Evolutionary conservation across 805 yeast species (phyloP).

Genomic region (Candida suzukii): DNA sequence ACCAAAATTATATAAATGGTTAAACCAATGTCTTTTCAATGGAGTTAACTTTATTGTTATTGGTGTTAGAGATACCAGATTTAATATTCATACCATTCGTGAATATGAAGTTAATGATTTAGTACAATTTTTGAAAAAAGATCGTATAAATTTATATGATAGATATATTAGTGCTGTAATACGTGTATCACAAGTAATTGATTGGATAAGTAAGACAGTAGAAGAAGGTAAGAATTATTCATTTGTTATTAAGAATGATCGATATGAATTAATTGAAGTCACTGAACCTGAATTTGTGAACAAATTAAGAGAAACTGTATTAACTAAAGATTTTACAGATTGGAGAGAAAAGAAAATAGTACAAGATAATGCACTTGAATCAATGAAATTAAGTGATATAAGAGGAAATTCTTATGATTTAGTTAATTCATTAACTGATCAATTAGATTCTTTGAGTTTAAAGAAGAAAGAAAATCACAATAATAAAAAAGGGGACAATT

Average conservation of each 20-base stretch:
- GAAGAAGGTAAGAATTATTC: neutral
- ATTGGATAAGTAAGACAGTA: neutral
- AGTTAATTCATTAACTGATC: too few species aligned
- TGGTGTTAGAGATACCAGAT: neutral
- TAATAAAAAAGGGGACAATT: too few species aligned
- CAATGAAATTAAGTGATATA: too few species aligned
- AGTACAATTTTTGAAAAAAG: neutral
- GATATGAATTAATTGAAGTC: too few species aligned
- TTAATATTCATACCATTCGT: neutral
- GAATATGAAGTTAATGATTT: neutral
- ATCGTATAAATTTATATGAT: neutral
- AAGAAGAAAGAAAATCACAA: too few species aligned
- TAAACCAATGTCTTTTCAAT: neutral
- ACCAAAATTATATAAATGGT: neutral
- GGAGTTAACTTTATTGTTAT: neutral
- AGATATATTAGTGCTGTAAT: neutral
- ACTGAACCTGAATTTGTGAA: neutral
- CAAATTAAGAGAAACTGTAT: neutral
- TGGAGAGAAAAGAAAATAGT: constrained; percentile 1
- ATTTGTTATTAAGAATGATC: neutral
- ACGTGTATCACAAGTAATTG: neutral
- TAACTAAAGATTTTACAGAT: neutral
- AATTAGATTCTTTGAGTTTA: too few species aligned
- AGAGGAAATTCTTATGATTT: too few species aligned
- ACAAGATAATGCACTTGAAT: too few species aligned